A percentile compares a stretch with the other conserved stretches of the same genome.
These are phyloP conservation scores for Babesia bovis DNA, from an alignment of 169 alveolate genomes.

Conservation along the genomic window DNA sequence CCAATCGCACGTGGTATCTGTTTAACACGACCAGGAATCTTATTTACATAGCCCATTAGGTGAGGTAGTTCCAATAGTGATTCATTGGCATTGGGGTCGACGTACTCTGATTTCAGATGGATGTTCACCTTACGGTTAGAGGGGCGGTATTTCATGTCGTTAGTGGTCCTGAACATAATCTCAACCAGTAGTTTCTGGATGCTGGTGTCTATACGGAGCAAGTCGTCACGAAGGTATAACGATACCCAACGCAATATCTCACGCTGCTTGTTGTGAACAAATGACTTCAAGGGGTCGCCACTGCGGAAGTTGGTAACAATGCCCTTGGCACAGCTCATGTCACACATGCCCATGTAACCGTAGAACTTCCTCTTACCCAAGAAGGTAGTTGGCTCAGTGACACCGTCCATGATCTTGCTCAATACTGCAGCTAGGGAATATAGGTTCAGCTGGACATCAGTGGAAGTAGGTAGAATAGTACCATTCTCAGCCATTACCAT, in stretches of 20 bases:
- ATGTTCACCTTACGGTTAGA: conserved; percentile 38
- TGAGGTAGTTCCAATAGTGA: conserved; percentile 19
- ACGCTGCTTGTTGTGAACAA: conserved; percentile 26
- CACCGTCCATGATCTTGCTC: conserved; percentile 61
- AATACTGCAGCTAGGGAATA: conserved; percentile 42
- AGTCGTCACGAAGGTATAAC: conserved; percentile 46
- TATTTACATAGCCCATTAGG: neutral
- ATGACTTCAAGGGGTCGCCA: conserved; percentile 26
- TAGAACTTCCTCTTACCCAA: conserved; percentile 63
- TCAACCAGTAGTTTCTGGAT: conserved; percentile 47
- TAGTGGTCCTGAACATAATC: conserved; percentile 56
- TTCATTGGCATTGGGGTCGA: neutral
- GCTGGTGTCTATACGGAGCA: conserved; percentile 53
- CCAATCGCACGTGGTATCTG: neutral
- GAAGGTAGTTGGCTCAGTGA: conserved; percentile 29
- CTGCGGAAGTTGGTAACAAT: conserved; percentile 12
- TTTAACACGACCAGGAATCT: neutral
- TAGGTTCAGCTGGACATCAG: conserved; percentile 43
- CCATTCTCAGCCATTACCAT: conserved; percentile 68
- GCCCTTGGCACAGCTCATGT: conserved; percentile 30
- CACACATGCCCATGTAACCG: conserved; percentile 70
- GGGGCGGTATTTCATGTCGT: conserved; percentile 18
- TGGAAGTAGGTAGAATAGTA: conserved; percentile 52
- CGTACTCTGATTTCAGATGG: conserved; percentile 46
- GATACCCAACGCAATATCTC: conserved; percentile 60